A percentile compares a stretch with the other conserved stretches of the same genome.
These are phyloP conservation scores for Fusarium verrucosum DNA, from an alignment of 2,329 filamentous ascomycete genomes.

Conservation along the genomic window DNA sequence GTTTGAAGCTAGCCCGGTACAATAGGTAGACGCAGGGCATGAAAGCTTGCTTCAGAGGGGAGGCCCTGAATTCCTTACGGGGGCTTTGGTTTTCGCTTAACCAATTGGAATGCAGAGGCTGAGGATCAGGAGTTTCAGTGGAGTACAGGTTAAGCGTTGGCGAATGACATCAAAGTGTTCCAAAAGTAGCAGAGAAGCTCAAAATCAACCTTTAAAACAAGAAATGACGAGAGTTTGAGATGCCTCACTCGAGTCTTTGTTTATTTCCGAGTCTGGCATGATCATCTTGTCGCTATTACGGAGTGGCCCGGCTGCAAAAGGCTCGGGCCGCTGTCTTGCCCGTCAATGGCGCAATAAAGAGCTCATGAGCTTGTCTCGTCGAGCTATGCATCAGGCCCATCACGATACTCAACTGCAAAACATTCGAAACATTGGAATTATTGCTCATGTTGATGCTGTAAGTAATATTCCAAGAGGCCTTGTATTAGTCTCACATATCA, in stretches of 20 bases:
- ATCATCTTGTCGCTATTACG: conserved; percentile 39
- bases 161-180: conserved; percentile 30
- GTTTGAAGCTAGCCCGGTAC: conserved; percentile 21
- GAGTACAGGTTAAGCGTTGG: background rate
- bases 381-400: conserved; percentile 34
- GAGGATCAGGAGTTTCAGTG: conserved; percentile 7
- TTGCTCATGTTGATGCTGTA: conserved; percentile 95
- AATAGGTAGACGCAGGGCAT: too few relatives aligned
- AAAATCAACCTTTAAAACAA: conserved; percentile 21
- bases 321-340: conserved; percentile 34
- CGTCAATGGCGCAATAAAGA: conserved; percentile 38
- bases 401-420: conserved; percentile 51
- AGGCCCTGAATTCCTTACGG: background rate
- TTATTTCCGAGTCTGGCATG: conserved; percentile 31
- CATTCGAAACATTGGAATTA: conserved; percentile 96
- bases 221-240: conserved; percentile 23
- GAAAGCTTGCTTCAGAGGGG: too few relatives aligned
- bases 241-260: conserved; percentile 17
- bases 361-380: conserved; percentile 17
- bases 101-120: conserved; percentile 6
- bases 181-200: conserved; percentile 30
- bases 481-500: background rate
- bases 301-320: conserved; percentile 30
- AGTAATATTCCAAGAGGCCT: conserved; percentile 30
- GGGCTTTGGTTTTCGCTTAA: background rate